Conservation (phyloP, 805 yeast genomes). For the Candida yuanshanica region DNA sequence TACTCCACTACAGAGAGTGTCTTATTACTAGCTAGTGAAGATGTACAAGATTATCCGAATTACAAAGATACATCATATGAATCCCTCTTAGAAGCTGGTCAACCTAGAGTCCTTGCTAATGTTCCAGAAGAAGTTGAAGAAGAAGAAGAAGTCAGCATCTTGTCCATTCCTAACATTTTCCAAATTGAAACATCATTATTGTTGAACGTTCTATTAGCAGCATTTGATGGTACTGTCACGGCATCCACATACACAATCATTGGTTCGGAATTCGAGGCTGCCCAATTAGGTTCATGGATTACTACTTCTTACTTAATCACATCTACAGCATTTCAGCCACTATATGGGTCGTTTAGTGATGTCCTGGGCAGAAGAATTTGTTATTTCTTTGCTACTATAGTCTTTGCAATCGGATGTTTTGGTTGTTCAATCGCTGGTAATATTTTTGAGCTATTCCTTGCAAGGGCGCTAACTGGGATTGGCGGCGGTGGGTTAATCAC, state of each 20-base stretch:
- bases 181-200: constrained; percentile 30
- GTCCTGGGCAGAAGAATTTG: constrained; percentile 32
- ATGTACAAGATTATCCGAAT: constrained; percentile 7
- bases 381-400: constrained; percentile 29
- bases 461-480: constrained; percentile 34
- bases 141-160: constrained; percentile 11
- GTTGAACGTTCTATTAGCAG: constrained; percentile 37
- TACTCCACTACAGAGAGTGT: constrained; percentile 11
- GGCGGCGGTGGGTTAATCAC: constrained; percentile 39
- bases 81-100: neutral
- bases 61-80: neutral
- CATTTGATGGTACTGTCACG: constrained; percentile 44
- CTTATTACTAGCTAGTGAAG: constrained; percentile 13
- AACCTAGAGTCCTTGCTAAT: neutral
- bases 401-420: constrained; percentile 31
- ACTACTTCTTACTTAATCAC: constrained; percentile 37
- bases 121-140: constrained; percentile 1
- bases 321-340: constrained; percentile 36
- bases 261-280: constrained; percentile 35
- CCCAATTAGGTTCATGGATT: constrained; percentile 34
- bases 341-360: constrained; percentile 36
- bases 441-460: constrained; percentile 26
- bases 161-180: constrained; percentile 21
- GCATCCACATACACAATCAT: constrained; percentile 43
- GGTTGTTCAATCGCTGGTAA: constrained; percentile 30